These are phyloP conservation scores for Cornus controversa DNA, from an alignment of 148 eudicot genomes.

Conservation along the genomic window DNA sequence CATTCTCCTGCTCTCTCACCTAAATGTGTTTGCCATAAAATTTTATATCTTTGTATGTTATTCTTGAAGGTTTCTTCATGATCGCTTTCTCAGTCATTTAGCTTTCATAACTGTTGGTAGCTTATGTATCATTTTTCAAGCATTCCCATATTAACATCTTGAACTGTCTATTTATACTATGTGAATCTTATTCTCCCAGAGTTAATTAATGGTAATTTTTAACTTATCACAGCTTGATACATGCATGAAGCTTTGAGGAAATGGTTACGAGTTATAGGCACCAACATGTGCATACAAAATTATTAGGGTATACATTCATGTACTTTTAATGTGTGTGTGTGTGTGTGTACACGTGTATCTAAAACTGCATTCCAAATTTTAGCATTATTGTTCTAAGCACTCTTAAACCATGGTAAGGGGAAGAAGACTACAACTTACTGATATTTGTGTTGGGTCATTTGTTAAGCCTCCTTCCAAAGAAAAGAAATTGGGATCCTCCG, in stretches of 20 bases:
- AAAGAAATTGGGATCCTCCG: too few species aligned
- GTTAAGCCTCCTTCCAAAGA: too few species aligned
- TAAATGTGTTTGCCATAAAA: neutral
- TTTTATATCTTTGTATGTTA: constrained; percentile 1
- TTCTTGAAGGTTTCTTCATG: constrained; percentile 1
- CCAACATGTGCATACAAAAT: neutral
- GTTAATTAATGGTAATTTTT: neutral
- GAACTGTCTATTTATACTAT: too few species aligned
- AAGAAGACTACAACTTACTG: too few species aligned
- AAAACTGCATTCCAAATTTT: neutral
- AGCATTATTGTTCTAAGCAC: neutral
- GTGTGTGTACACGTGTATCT: too few species aligned
- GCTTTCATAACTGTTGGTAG: neutral
- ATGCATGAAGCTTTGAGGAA: neutral
- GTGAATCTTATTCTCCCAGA: neutral
- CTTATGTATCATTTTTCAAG: neutral
- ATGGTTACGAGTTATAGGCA: too few species aligned
- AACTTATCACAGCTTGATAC: neutral
- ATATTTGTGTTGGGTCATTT: too few species aligned
- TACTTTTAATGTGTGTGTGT: neutral
- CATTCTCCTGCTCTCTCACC: constrained; percentile 16
- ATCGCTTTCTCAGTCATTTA: neutral
- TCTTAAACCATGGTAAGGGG: too few species aligned
- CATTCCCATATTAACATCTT: too few species aligned
- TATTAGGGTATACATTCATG: neutral